Conservation (phyloP, 164 flowering plant genomes). For the Vitis riparia region DNA sequence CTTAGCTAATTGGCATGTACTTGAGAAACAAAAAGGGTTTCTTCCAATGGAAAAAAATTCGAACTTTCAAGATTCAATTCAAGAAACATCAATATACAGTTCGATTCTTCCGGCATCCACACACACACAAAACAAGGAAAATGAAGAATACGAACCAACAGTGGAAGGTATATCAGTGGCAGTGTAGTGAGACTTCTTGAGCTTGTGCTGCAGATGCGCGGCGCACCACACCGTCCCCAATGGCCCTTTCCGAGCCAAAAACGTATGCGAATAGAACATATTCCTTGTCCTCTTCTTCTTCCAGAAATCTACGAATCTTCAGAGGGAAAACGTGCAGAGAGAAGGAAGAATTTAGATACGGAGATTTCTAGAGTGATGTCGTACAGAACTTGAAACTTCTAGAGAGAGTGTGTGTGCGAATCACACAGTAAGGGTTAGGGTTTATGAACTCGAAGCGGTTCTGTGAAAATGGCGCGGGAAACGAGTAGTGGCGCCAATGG, state of each 20-base stretch:
- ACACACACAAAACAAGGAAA: neutral
- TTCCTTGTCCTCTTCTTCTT: slow-evolving; percentile 3
- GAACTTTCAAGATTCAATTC: neutral
- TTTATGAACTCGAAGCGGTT: neutral
- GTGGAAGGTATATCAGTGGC: slow-evolving; percentile 60
- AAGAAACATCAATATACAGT: neutral
- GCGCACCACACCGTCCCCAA: slow-evolving; percentile 91
- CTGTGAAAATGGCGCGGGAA: slow-evolving; percentile 3
- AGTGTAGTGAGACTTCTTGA: slow-evolving; percentile 59
- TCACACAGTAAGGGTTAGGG: neutral
- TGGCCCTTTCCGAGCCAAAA: slow-evolving; percentile 74
- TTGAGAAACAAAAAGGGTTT: no score
- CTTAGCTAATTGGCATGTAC: no score
- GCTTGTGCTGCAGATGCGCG: slow-evolving; percentile 74
- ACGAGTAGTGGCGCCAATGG: slow-evolving; percentile 3
- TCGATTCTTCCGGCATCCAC: neutral
- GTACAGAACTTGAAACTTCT: neutral
- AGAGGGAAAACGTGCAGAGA: neutral
- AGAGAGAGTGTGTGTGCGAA: neutral
- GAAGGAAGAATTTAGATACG: neutral
- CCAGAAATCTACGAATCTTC: no score
- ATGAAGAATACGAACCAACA: slow-evolving; percentile 49
- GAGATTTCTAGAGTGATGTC: neutral
- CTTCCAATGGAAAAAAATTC: neutral
- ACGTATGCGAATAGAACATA: slow-evolving; percentile 86